Evolutionary conservation across 2,329 filamentous ascomycete species (phyloP).

Genomic region (Arthrinium puccinioides): DNA sequence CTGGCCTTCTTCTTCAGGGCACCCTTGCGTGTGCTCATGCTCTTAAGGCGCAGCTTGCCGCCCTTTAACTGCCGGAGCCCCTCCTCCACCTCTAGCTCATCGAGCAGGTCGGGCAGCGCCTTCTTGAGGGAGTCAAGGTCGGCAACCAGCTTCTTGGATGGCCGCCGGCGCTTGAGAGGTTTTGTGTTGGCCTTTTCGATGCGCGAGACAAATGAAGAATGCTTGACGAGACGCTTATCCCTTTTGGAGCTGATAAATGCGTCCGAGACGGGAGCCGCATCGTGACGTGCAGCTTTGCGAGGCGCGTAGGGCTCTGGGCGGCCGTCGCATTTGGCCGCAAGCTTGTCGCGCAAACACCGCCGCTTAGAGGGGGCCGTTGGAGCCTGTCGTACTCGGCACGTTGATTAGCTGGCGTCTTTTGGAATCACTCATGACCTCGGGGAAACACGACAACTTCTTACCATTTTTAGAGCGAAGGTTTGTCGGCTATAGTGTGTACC

Average conservation of each 20-base stretch:
- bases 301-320: conserved; percentile 43
- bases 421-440: too few relatives aligned
- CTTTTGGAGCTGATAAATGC: conserved; percentile 66
- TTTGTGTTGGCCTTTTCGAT: conserved; percentile 56
- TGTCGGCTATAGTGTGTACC: too few relatives aligned
- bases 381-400: too few relatives aligned
- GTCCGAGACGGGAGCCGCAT: conserved; percentile 41
- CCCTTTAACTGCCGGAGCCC: conserved; percentile 33
- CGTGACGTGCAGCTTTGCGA: conserved; percentile 42
- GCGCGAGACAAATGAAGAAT: conserved; percentile 69
- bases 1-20: conserved; percentile 78
- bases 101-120: conserved; percentile 62
- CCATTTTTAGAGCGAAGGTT: too few relatives aligned
- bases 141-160: conserved; percentile 70
- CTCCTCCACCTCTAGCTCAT: conserved; percentile 37
- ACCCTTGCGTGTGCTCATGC: conserved; percentile 66
- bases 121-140: conserved; percentile 71
- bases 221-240: conserved; percentile 78
- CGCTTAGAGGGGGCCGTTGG: conserved; percentile 43
- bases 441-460: too few relatives aligned
- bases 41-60: conserved; percentile 66
- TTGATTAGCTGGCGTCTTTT: too few relatives aligned
- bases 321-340: conserved; percentile 37
- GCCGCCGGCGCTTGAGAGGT: conserved; percentile 56
- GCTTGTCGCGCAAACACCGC: conserved; percentile 49